A percentile compares a stretch with the other conserved stretches of the same genome.
Conservation (phyloP, 2,329 filamentous ascomycete genomes). For the Botrytis deweyae region DNA sequence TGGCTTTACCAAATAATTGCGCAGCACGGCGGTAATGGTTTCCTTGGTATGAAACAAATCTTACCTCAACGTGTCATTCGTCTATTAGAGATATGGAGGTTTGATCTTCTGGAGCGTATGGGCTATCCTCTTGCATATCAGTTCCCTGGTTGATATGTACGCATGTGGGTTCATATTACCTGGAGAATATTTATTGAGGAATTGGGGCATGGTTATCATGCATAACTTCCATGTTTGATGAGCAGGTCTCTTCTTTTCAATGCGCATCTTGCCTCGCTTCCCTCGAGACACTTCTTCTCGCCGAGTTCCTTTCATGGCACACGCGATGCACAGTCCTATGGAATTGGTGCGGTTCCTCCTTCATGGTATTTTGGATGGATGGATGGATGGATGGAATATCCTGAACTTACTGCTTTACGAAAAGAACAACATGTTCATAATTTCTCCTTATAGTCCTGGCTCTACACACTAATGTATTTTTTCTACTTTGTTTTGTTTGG, state of each 20-base stretch:
- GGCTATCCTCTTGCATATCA: slow-evolving; percentile 3
- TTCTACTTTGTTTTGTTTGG: neutral
- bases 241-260: neutral
- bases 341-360: neutral
- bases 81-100: slow-evolving; percentile 8
- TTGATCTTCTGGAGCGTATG: neutral
- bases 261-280: neutral
- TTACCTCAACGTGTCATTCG: slow-evolving; percentile 7
- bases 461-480: neutral
- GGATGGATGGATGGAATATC: neutral
- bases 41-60: slow-evolving; percentile 9
- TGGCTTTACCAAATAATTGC: neutral
- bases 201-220: neutral
- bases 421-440: neutral
- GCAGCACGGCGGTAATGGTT: neutral
- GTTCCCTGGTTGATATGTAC: slow-evolving; percentile 11
- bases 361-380: neutral
- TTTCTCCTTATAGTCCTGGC: neutral
- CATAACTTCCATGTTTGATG: neutral
- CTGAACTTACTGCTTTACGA: neutral
- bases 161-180: neutral
- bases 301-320: neutral
- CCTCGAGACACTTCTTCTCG: neutral
- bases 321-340: neutral
- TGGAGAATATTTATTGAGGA: neutral